Conservation (phyloP, 805 yeast genomes). For the Wickerhamomyces silvicola region DNA sequence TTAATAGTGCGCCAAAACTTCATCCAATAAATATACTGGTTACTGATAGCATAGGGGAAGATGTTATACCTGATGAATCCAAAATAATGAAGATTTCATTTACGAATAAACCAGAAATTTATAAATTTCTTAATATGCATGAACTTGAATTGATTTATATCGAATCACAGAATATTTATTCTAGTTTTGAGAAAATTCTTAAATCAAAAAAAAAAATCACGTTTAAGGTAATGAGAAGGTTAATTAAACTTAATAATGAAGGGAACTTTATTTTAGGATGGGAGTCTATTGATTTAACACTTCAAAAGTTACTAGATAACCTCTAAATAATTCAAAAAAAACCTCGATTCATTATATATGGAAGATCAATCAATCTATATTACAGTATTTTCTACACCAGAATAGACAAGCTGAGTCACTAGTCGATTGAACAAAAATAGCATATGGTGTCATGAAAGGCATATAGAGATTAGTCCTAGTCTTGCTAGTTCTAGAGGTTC, state of each 20-base stretch:
- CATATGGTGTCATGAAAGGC: no score
- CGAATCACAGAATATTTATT: slow-evolving; percentile 4
- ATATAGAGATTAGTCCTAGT: no score
- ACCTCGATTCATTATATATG: neutral
- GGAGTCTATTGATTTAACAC: slow-evolving; percentile 11
- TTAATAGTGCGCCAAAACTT: slow-evolving; percentile 5
- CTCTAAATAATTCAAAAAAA: neutral
- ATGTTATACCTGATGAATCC: slow-evolving; percentile 4
- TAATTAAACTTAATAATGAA: slow-evolving; percentile 6
- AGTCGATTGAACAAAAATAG: no score
- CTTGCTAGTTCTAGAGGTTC: no score
- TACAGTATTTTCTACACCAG: no score
- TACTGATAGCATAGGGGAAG: slow-evolving; percentile 1
- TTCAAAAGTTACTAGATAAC: slow-evolving; percentile 3
- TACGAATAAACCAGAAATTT: slow-evolving; percentile 7
- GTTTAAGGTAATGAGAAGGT: slow-evolving; percentile 10
- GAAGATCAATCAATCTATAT: no score
- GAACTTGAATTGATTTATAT: slow-evolving; percentile 21
- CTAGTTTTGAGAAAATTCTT: slow-evolving; percentile 5
- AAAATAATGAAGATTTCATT: slow-evolving; percentile 9
- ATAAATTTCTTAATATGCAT: slow-evolving; percentile 14
- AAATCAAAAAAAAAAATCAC: slow-evolving; percentile 1
- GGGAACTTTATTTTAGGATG: slow-evolving; percentile 11
- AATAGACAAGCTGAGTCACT: no score
- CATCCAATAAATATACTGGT: slow-evolving; percentile 8